Conservation (phyloP, 371 early-diverging fungal genomes). For the Polyrhizophydium stewartii region DNA sequence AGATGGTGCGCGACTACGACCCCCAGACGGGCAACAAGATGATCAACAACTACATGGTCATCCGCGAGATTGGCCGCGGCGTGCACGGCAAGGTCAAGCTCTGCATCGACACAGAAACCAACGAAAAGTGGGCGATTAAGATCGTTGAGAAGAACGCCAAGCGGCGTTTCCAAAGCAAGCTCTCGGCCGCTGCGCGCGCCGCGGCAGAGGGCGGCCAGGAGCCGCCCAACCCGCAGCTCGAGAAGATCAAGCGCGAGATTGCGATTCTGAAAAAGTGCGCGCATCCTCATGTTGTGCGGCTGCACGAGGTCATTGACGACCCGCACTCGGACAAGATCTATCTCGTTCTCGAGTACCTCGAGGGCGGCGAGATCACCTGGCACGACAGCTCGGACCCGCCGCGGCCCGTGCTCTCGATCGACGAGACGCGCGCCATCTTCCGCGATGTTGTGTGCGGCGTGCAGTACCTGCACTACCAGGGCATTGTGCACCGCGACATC, state of each 20-base stretch:
- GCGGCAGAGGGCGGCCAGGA: constrained; percentile 2
- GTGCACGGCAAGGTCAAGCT: constrained; percentile 95
- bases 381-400: constrained; percentile 56
- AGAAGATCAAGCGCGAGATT: constrained; percentile 90
- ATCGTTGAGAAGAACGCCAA: constrained; percentile 76
- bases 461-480: constrained; percentile 88
- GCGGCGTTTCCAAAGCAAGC: constrained; percentile 48
- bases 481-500: constrained; percentile 93
- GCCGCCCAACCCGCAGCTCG: constrained; percentile 65
- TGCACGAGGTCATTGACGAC: constrained; percentile 93
- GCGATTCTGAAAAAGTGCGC: constrained; percentile 91
- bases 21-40: constrained; percentile 82
- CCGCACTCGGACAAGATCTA: constrained; percentile 87
- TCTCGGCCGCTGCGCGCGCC: constrained; percentile 21
- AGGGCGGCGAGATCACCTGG: constrained; percentile 3
- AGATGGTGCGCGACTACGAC: constrained; percentile 75
- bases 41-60: constrained; percentile 90
- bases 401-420: constrained; percentile 57
- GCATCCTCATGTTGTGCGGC: constrained; percentile 87
- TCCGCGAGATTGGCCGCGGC: constrained; percentile 90
- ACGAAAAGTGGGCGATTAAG: constrained; percentile 77
- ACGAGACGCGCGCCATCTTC: constrained; percentile 74
- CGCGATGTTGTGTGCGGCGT: constrained; percentile 88
- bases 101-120: constrained; percentile 70
- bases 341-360: constrained; percentile 29